phyloP scores from a whole-genome alignment of 805 yeast species.

The Cephaloascus albidus region DNA sequence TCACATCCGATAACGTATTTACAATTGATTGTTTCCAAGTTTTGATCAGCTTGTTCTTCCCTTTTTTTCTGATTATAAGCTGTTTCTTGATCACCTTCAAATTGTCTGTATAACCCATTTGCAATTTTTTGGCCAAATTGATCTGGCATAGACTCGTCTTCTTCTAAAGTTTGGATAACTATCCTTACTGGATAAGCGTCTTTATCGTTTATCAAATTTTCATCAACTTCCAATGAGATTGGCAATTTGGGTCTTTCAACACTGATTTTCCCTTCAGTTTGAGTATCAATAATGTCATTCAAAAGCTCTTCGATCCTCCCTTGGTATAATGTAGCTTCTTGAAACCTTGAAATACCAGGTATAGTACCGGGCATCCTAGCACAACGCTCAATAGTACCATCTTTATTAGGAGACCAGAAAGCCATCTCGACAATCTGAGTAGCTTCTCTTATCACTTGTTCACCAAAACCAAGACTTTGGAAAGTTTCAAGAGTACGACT shows the following conservation, averaged over 20 bases:
- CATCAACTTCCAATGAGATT: conserved; percentile 8
- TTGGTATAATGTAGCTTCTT: conserved; percentile 19
- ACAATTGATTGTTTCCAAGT: conserved; percentile 12
- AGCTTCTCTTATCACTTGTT: conserved; percentile 13
- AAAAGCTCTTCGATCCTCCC: conserved; percentile 18
- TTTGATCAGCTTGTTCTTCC: conserved; percentile 3
- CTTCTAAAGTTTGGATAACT: conserved; percentile 7
- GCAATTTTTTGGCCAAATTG: conserved; percentile 10
- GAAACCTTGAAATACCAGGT: conserved; percentile 17
- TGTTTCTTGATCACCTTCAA: conserved; percentile 12
- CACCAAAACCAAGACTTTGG: conserved; percentile 14
- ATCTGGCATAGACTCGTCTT: conserved; percentile 6
- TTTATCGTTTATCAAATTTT: conserved; percentile 3
- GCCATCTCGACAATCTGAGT: conserved; percentile 17
- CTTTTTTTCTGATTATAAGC: too few relatives aligned
- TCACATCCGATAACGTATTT: conserved; percentile 22
- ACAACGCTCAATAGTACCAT: conserved; percentile 13
- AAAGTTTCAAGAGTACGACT: conserved; percentile 18
- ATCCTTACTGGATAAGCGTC: conserved; percentile 8
- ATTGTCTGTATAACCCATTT: conserved; percentile 15
- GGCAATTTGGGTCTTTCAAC: conserved; percentile 12
- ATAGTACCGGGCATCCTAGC: conserved; percentile 15
- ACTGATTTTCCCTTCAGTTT: conserved; percentile 6
- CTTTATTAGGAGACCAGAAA: conserved; percentile 18
- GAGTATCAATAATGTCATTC: conserved; percentile 11